Evolutionary conservation across 768 basidiomycete species (phyloP), one percentile per base, ranked within the genome.

Genomic region (Boletus pseudopeckii): DNA sequence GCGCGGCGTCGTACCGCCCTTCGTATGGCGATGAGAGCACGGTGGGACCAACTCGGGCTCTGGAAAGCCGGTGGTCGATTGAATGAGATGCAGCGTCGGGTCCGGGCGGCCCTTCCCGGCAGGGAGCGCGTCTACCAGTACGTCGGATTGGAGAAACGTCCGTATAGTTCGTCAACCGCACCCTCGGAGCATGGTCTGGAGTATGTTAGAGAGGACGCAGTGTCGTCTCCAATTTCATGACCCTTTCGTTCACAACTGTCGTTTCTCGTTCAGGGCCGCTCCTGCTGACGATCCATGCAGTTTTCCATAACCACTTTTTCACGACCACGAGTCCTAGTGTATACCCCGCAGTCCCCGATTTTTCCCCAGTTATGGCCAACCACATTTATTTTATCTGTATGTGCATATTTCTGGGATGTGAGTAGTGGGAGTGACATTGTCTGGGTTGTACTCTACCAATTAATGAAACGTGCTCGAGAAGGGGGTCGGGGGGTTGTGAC

Each of bases 71-170:
- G 63, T 13, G 65, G 69, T 24, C 67, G 63, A 20, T 41, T 70
- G 7, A 54, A 38, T 6, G 68, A 70, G 30, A 56, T 67, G 48
- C 69, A 65, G 43, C 69, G 64, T 33, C 67, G 69, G 32, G 58
- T 69, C 17, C 57, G 64, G 38, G 69, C 63, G 11, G 62, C 61
- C 20, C 55, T 69, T 20, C 69, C 68, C 2, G 63, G 54, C 22
- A 54, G 64, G 7, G 68, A 66, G 8, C 56, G 58, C 10, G 69
- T 71, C 4, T 68, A 69, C 48, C 57, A 70, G n/a, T 69, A 70
- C 44, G 68, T 69, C n/a, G 69, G 68, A 17, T 3, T 53, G 59
- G 64, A 65, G 40, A 13, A 14, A 1, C 37, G 22, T 33, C 45
- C 3, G 17, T 17, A 49, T 15, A 37, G 17, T 0, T 24, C 33